These are phyloP conservation scores for Colletotrichum sp. DNA, from an alignment of 2,329 filamentous ascomycete species.

Conservation along the genomic window DNA sequence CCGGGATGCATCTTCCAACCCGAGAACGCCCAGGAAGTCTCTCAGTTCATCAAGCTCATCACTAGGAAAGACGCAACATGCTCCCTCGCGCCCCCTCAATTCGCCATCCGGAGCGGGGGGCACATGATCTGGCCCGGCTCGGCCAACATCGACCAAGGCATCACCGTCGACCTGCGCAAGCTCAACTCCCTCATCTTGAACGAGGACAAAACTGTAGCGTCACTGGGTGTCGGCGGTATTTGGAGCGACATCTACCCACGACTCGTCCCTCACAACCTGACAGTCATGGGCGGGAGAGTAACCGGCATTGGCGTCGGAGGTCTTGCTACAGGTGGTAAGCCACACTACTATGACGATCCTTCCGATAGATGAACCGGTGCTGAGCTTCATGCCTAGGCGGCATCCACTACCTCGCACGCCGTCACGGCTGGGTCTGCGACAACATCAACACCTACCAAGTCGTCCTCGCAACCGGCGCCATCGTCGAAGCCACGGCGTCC, in stretches of 20 bases:
- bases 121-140: neutral
- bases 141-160: slow-evolving; percentile 7
- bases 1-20: slow-evolving; percentile 21
- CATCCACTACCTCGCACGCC: slow-evolving; percentile 26
- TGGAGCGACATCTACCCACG: neutral
- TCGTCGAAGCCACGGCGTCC: slow-evolving; percentile 32
- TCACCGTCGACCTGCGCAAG: slow-evolving; percentile 5
- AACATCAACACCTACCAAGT: slow-evolving; percentile 45
- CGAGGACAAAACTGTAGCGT: neutral
- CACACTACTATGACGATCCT: rapidly evolving
- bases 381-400: neutral
- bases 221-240: neutral
- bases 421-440: slow-evolving; percentile 48
- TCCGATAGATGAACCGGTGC: rapidly evolving
- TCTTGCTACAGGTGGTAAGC: neutral
- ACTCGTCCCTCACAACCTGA: neutral
- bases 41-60: neutral
- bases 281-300: neutral
- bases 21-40: neutral
- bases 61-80: neutral
- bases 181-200: neutral
- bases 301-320: neutral
- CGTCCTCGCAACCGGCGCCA: slow-evolving; percentile 43
- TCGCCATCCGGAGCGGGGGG: slow-evolving; percentile 10
- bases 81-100: neutral